phyloP scores from a whole-genome alignment of 2,329 filamentous ascomycete species.

The Talaromyces sp. region DNA sequence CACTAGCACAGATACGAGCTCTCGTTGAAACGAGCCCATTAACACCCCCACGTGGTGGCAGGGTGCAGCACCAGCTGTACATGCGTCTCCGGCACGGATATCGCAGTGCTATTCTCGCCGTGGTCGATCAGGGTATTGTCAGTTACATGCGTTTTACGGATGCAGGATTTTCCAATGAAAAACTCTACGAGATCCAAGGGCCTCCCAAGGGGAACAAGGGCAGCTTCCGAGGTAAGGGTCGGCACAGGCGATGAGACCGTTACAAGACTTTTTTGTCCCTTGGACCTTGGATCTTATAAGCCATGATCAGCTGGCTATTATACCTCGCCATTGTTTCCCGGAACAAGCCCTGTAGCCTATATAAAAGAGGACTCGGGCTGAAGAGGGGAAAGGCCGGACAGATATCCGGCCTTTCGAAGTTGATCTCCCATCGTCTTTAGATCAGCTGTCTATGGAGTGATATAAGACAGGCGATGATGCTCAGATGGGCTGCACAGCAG shows the following conservation, averaged over 20 bases:
- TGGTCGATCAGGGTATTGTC: slow-evolving; percentile 84
- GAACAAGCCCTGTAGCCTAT: slow-evolving; percentile 21
- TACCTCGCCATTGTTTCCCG: slow-evolving; percentile 22
- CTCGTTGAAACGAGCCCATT: slow-evolving; percentile 72
- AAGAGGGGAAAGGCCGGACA: slow-evolving; percentile 16
- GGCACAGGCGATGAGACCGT: slow-evolving; percentile 17
- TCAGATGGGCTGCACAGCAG: slow-evolving; percentile 24
- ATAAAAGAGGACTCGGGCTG: slow-evolving; percentile 18
- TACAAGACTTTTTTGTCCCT: background rate
- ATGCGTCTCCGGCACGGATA: slow-evolving; percentile 77
- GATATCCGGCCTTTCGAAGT: slow-evolving; percentile 2
- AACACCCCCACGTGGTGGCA: slow-evolving; percentile 52
- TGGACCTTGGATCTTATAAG: background rate
- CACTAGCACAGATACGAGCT: slow-evolving; percentile 63
- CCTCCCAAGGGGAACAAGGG: slow-evolving; percentile 26
- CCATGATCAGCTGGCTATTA: background rate
- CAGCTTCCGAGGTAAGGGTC: slow-evolving; percentile 17
- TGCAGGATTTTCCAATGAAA: slow-evolving; percentile 72
- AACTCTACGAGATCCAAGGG: slow-evolving; percentile 47
- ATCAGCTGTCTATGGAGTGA: slow-evolving; percentile 35
- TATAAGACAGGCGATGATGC: slow-evolving; percentile 31
- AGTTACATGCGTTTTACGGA: slow-evolving; percentile 83
- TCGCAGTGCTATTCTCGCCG: slow-evolving; percentile 76
- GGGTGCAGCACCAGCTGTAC: slow-evolving; percentile 57
- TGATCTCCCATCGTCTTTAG: slow-evolving; percentile 49